Evolutionary conservation across 768 basidiomycete genomes (phyloP).

Genomic region (Hygrophorus russula): DNA sequence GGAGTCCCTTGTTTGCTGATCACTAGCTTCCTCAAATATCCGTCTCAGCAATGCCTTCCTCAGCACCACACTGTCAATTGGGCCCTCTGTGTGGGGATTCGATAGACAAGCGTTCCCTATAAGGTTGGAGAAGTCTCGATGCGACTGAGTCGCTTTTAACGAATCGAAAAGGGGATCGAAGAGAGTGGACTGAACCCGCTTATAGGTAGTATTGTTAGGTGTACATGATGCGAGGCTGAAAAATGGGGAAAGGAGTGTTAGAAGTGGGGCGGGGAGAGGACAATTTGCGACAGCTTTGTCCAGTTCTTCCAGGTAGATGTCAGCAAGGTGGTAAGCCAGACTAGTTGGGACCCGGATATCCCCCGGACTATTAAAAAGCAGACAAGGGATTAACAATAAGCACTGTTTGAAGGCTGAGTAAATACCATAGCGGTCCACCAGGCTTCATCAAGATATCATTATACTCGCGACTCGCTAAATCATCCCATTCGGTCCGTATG

Average conservation of each 20-base stretch:
- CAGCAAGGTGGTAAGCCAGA: slow-evolving; percentile 76
- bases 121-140: slow-evolving; percentile 35
- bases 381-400: neutral
- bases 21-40: slow-evolving; percentile 67
- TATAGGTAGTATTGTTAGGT: slow-evolving; percentile 49
- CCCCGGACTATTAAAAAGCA: slow-evolving; percentile 34
- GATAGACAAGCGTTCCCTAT: slow-evolving; percentile 43
- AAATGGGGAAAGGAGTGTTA: slow-evolving; percentile 50
- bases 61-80: slow-evolving; percentile 23
- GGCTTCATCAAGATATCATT: slow-evolving; percentile 50
- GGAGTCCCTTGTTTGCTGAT: slow-evolving; percentile 60
- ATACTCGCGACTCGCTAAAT: slow-evolving; percentile 41
- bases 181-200: slow-evolving; percentile 58
- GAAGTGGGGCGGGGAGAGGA: slow-evolving; percentile 33
- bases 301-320: slow-evolving; percentile 86
- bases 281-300: slow-evolving; percentile 44
- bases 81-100: slow-evolving; percentile 27
- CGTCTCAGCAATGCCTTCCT: slow-evolving; percentile 45
- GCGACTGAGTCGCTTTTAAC: slow-evolving; percentile 26
- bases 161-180: slow-evolving; percentile 59
- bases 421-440: slow-evolving; percentile 81
- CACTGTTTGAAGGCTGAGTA: neutral
- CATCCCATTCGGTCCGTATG: slow-evolving; percentile 59
- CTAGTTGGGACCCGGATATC: slow-evolving; percentile 69
- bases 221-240: slow-evolving; percentile 61